A percentile compares a stretch with the other conserved stretches of the same genome.
These are phyloP conservation scores for Aspergillus fischeri DNA, from an alignment of 2,329 filamentous ascomycete genomes.

Conservation along the genomic window DNA sequence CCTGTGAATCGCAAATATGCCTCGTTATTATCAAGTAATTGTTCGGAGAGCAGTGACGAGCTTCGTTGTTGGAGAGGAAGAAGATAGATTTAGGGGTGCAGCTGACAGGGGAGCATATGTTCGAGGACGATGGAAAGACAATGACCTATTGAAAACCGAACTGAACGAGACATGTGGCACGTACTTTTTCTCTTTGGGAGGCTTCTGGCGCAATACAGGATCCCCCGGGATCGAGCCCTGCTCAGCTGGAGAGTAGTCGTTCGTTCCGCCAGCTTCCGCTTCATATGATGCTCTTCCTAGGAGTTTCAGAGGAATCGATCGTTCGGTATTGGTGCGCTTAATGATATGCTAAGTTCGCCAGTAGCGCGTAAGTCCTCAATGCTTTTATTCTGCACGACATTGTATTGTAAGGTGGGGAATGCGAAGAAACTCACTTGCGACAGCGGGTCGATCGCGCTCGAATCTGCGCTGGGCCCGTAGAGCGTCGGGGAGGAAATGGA, in stretches of 20 bases:
- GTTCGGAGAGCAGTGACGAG: not conserved
- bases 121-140: not conserved
- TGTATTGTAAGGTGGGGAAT: not conserved
- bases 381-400: not conserved
- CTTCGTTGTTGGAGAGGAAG: not conserved
- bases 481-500: constrained; percentile 23
- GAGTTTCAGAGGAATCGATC: constrained; percentile 48
- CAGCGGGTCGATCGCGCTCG: constrained; percentile 59
- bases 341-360: constrained; percentile 53
- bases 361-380: constrained; percentile 6
- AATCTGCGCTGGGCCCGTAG: constrained; percentile 28
- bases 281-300: constrained; percentile 40
- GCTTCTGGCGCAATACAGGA: constrained; percentile 29
- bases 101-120: not conserved
- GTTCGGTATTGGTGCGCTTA: constrained; percentile 63
- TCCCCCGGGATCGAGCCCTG: constrained; percentile 29
- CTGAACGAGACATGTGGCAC: constrained; percentile 23
- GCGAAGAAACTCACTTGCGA: constrained; percentile 52
- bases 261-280: constrained; percentile 36
- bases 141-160: not conserved
- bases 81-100: not conserved
- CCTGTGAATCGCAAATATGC: constrained; percentile 43
- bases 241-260: constrained; percentile 27
- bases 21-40: not conserved
- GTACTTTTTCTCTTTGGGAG: constrained; percentile 63